A percentile compares a stretch with the other conserved stretches of the same genome.
phyloP scores from a whole-genome alignment of 2,329 filamentous ascomycete genomes.

The Pseudogymnoascus pannorum region DNA sequence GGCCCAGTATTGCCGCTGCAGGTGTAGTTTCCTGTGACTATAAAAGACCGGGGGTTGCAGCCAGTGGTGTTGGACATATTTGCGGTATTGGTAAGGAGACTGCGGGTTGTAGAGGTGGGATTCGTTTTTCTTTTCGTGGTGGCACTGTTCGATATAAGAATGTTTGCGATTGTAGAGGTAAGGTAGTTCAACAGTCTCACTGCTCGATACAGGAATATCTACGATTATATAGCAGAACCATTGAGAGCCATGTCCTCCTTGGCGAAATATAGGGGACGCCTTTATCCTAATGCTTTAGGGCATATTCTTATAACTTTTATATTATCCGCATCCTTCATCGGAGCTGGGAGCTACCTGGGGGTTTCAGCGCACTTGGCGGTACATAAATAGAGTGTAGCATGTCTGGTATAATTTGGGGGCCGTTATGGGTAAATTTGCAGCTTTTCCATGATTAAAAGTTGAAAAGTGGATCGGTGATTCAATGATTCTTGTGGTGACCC shows the following conservation, averaged over 20 bases:
- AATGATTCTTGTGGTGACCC: conserved; percentile 6
- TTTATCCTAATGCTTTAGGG: neutral
- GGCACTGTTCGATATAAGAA: neutral
- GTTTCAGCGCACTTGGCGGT: neutral
- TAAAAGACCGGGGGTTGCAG: neutral
- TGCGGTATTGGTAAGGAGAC: neutral
- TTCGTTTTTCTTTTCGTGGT: neutral
- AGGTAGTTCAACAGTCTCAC: neutral
- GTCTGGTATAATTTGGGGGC: neutral
- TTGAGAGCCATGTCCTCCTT: neutral
- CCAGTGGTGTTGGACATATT: neutral
- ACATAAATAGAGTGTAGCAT: neutral
- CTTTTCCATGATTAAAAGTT: neutral
- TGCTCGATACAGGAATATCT: neutral
- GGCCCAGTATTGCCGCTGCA: neutral
- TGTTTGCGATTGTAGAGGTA: neutral
- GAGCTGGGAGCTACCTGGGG: neutral
- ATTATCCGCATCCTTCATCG: neutral
- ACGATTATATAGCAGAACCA: neutral
- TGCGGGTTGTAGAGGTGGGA: neutral
- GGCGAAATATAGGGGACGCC: neutral
- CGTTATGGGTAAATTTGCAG: neutral
- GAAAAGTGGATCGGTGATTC: neutral
- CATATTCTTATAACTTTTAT: neutral
- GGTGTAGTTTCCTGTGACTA: neutral